Base-by-base conservation (phyloP, 495 filamentous ascomycete genomes). In the Xylaria palmicola region DNA sequence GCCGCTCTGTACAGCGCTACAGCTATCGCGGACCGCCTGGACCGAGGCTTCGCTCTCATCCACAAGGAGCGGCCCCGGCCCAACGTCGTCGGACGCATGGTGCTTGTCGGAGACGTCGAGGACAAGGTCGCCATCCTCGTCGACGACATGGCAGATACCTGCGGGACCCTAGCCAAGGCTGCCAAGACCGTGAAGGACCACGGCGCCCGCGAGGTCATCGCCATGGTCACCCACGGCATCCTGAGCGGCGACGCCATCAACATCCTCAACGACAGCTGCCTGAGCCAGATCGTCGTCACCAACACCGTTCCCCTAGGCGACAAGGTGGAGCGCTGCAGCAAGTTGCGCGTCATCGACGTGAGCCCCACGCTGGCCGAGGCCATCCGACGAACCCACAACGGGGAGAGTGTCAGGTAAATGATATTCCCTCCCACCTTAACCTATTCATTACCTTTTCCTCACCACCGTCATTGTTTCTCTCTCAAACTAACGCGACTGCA, bases 1-100 rank as follows among this genome's bases (percentile, higher is more conserved):
- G 4, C 27, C 27, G 7, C 40, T 29, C 4, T 54, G 22, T 34
- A 56, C 48, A 88, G 93, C 72, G 94, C 93, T 39, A 97, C 94
- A n/a, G 91, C 88, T 8, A 97, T 98, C 59, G 94, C 94, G 55
- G 95, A 98, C 73, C 88, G 92, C 22, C 85, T 98, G 47, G 92
- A 97, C 70, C 86, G 93, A 54, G 90, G 89, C 64, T 98, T 98
- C 75, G 94, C 94, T n/a, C 86, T 98, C 32, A 98, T 98, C 70
- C 94, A 98, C 85, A 98, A 98, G 78, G 93, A 98, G 77, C 92
- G 94, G 55, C 89, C 93, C 0, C 85, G 92, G 22, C 93, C 94
- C 54, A 97, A 97, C 72, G 94, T 97, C 74, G 93, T 98, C 63
- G 91, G 89, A 20, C 90, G 90, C 67, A 98, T 98, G 94, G 92